These are phyloP conservation scores for Coemansia nantahalensis DNA, from an alignment of 192 early-diverging fungal genomes.

Conservation along the genomic window DNA sequence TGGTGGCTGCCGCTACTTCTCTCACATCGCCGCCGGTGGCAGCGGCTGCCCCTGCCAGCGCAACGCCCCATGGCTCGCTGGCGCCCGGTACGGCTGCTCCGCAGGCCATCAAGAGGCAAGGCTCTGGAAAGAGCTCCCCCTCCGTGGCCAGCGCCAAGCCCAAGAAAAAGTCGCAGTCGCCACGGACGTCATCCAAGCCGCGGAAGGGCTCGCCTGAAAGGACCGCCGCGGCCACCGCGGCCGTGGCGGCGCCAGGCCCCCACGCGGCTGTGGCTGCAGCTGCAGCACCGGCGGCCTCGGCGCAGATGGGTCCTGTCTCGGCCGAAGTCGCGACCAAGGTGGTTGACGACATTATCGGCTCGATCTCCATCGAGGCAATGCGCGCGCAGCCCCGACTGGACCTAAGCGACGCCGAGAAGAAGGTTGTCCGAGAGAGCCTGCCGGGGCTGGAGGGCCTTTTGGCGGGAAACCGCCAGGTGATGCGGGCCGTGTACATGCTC, in stretches of 20 bases:
- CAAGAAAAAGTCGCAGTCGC: slow-evolving; percentile 52
- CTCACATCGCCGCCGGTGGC: slow-evolving; percentile 27
- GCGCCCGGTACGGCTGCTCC: neutral
- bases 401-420: slow-evolving; percentile 28
- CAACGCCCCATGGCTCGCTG: neutral
- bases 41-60: neutral
- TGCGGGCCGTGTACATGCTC: slow-evolving; percentile 33
- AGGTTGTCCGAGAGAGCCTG: slow-evolving; percentile 15
- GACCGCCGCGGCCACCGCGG: neutral
- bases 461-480: slow-evolving; percentile 6
- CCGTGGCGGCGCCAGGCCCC: neutral
- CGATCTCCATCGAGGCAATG: slow-evolving; percentile 4
- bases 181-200: slow-evolving; percentile 32
- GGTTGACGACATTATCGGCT: slow-evolving; percentile 12
- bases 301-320: slow-evolving; percentile 9
- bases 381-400: slow-evolving; percentile 4
- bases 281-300: neutral
- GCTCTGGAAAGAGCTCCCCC: slow-evolving; percentile 30
- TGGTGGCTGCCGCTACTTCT: neutral
- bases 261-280: neutral
- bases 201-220: slow-evolving; percentile 25
- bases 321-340: slow-evolving; percentile 23
- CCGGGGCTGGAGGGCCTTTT: slow-evolving; percentile 17
- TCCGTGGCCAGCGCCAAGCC: slow-evolving; percentile 30
- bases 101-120: slow-evolving; percentile 18